Conservation (phyloP, 139 green algal genomes). For the Picocystis salinarum region DNA sequence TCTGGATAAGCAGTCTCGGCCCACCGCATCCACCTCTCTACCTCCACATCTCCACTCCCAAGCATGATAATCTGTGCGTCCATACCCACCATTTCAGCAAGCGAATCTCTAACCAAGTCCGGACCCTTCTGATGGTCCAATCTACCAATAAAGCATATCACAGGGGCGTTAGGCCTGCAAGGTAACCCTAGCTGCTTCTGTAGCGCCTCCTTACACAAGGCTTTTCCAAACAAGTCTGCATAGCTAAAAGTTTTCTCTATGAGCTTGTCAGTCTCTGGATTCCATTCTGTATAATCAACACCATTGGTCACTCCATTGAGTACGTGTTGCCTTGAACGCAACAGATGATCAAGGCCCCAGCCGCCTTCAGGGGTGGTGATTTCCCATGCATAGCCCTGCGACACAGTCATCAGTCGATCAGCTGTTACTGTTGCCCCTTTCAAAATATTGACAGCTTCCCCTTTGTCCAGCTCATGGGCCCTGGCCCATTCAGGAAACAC, state of each 20-base stretch:
- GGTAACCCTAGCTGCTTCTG: constrained; percentile 48
- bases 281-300: constrained; percentile 78
- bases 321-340: constrained; percentile 74
- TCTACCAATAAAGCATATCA: constrained; percentile 57
- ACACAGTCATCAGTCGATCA: constrained; percentile 22
- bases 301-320: constrained; percentile 87
- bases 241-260: no score
- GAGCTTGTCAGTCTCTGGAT: constrained; percentile 38
- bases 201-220: constrained; percentile 38
- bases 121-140: constrained; percentile 65
- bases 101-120: constrained; percentile 36
- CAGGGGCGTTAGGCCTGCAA: constrained; percentile 25
- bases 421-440: constrained; percentile 14
- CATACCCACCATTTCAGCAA: constrained; percentile 18
- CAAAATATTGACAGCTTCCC: constrained; percentile 16
- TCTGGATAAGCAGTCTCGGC: constrained; percentile 9
- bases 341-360: constrained; percentile 72
- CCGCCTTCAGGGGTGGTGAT: constrained; percentile 60
- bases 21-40: constrained; percentile 35
- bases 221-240: no score
- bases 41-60: constrained; percentile 37
- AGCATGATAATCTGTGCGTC: constrained; percentile 64
- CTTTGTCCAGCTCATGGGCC: constrained; percentile 27
- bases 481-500: constrained; percentile 22
- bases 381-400: constrained; percentile 50